These are phyloP conservation scores for Candida xiaguanensis DNA, from an alignment of 805 yeast species.

Conservation along the genomic window DNA sequence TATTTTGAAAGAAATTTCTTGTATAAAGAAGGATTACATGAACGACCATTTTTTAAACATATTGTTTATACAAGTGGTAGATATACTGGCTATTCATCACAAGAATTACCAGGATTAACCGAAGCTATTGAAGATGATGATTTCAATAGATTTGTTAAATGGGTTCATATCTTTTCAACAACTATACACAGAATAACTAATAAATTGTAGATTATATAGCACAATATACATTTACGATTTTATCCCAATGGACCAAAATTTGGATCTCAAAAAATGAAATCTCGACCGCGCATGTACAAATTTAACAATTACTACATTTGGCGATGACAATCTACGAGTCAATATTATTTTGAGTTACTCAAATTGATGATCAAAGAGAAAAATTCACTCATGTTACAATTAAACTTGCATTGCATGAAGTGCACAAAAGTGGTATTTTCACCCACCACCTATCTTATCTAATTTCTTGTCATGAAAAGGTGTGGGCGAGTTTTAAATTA, in stretches of 20 bases:
- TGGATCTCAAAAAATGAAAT: neutral
- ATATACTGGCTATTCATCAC: constrained; percentile 47
- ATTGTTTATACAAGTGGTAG: constrained; percentile 59
- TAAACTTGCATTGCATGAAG: neutral
- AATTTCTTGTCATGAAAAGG: too few species aligned
- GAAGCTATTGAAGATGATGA: constrained; percentile 52
- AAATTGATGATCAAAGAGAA: neutral
- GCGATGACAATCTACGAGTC: neutral
- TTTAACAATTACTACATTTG: neutral
- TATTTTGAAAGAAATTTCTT: constrained; percentile 55
- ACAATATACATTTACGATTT: neutral
- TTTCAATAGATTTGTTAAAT: constrained; percentile 38
- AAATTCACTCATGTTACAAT: neutral
- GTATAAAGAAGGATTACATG: constrained; percentile 41
- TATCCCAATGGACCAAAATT: neutral
- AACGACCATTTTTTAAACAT: constrained; percentile 62
- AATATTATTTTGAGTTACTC: neutral
- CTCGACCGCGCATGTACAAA: neutral
- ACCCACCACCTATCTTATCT: neutral
- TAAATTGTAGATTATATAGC: constrained; percentile 5
- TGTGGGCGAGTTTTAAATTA: too few species aligned
- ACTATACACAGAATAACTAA: constrained; percentile 28
- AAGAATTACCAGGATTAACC: constrained; percentile 54
- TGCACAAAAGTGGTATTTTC: too few species aligned
- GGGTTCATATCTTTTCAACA: constrained; percentile 43